phyloP scores from a whole-genome alignment of 2,329 filamentous ascomycete species.

The Aureobasidium sp. region DNA sequence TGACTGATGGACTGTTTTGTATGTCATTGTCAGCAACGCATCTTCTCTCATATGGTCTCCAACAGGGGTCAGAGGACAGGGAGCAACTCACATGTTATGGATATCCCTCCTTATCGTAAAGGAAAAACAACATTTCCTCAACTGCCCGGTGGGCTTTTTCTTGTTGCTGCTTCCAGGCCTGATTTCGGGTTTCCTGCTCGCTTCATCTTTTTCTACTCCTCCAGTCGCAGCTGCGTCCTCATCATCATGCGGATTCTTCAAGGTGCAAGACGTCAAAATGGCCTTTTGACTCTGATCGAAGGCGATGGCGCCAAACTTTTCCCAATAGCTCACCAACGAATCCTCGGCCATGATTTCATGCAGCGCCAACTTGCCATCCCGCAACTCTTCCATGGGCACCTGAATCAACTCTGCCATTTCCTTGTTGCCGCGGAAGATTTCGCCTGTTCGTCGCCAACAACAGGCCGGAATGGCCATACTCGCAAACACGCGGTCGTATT shows the following conservation, averaged over 20 bases:
- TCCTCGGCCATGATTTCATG: slow-evolving; percentile 96
- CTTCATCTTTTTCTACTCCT: background rate
- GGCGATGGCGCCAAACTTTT: slow-evolving; percentile 96
- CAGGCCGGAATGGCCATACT: slow-evolving; percentile 98
- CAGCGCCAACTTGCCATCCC: slow-evolving; percentile 89
- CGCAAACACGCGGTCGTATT: slow-evolving; percentile 96
- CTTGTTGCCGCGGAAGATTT: slow-evolving; percentile 95
- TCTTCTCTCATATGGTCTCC: background rate
- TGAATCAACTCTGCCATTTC: slow-evolving; percentile 97
- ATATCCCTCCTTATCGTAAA: slow-evolving; percentile 93
- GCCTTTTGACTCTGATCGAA: slow-evolving; percentile 93
- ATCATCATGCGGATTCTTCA: slow-evolving; percentile 65
- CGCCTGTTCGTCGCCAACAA: slow-evolving; percentile 92
- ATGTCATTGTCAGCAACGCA: background rate
- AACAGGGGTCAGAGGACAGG: background rate
- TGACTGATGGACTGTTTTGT: slow-evolving; percentile 70
- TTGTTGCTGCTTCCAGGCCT: slow-evolving; percentile 44
- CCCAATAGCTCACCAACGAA: slow-evolving; percentile 94
- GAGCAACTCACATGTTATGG: slow-evolving; percentile 77
- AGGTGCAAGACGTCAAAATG: slow-evolving; percentile 83
- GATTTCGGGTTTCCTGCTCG: background rate
- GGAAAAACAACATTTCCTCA: slow-evolving; percentile 82
- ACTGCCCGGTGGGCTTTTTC: slow-evolving; percentile 54
- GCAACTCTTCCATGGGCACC: slow-evolving; percentile 80
- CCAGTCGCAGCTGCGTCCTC: background rate